Conservation (phyloP, 108 stramenopile genomes). For the Epithemia pelagica region DNA sequence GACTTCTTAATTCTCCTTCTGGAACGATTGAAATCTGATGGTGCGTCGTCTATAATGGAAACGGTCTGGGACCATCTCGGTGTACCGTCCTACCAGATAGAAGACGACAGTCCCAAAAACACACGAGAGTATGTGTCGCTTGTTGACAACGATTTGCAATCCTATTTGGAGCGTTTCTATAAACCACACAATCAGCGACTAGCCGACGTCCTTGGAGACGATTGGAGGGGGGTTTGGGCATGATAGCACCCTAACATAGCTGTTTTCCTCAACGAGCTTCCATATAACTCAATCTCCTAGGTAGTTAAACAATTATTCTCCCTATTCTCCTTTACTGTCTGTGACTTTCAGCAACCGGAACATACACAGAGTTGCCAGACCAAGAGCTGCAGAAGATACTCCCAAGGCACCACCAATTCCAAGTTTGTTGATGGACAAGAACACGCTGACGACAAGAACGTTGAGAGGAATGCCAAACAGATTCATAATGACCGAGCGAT, state of each 20-base stretch:
- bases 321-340: neutral
- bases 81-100: slow-evolving; percentile 42
- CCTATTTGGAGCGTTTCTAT: slow-evolving; percentile 18
- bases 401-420: slow-evolving; percentile 75
- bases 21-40: slow-evolving; percentile 37
- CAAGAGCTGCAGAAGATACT: slow-evolving; percentile 71
- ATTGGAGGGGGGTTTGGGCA: neutral
- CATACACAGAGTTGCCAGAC: slow-evolving; percentile 68
- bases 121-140: slow-evolving; percentile 30
- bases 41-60: slow-evolving; percentile 39
- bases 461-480: slow-evolving; percentile 94
- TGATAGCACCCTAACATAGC: too few species aligned
- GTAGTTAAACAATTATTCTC: neutral
- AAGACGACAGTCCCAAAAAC: slow-evolving; percentile 43
- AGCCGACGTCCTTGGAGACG: slow-evolving; percentile 7
- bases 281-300: neutral
- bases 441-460: slow-evolving; percentile 86
- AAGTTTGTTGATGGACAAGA: slow-evolving; percentile 78
- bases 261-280: neutral
- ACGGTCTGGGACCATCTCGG: slow-evolving; percentile 61
- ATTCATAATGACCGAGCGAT: slow-evolving; percentile 95
- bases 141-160: neutral
- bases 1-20: slow-evolving; percentile 70
- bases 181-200: slow-evolving; percentile 21
- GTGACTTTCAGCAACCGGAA: slow-evolving; percentile 28